Base-by-base conservation (phyloP, 148 eudicot genomes). In the Diospyros kaki region DNA sequence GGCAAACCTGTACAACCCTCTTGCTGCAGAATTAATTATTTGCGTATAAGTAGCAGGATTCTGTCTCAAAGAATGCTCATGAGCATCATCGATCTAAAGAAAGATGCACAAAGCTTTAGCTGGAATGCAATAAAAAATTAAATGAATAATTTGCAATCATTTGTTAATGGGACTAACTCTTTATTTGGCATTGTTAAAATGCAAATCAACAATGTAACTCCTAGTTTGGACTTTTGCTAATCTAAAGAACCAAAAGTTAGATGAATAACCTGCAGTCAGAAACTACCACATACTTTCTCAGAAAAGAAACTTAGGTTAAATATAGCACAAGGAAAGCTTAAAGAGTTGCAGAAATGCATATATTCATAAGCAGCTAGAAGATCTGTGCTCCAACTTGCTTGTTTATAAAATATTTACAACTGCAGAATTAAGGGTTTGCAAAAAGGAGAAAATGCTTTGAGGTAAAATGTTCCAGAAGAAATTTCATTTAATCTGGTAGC, bases 1-100 rank as follows among this genome's bases (percentile, higher is more conserved):
- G 62, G 81, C 84, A 82, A 66, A 94, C 98, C 98, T 90, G 82
- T 89, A 81, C 65, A 92, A 81, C 17, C 92, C 98, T 84, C 96
- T 89, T 46, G 85, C 81, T 62, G 92, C 93, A 72, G 90, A 84
- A 72, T 78, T 84, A 77, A 92, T 69, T 28, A 81, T 68, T 73
- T 86, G 87, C 71, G 85, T 65, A 80, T 84, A 90, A 60, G 77
- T 81, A 85, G 90, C 86, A 14, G 92, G 93, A 82, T 84, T 80
- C 72, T 90, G 90, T 86, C 87, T 84, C 86, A 90, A 78, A 80
- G 80, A 81, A 65, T 70, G 87, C 73, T 75, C 85, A 45, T 78
- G 82, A 73, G 83, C 88, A 72, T 86, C 89, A 51, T 87, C 86
- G 77, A 88, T 85, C 98, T 94, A 84, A 78, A 78, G 68, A 13